Percentiles rank a stretch among this genome's conserved stretches.
Conservation (phyloP, 2,329 filamentous ascomycete genomes). For the Fusarium mundagurra region DNA sequence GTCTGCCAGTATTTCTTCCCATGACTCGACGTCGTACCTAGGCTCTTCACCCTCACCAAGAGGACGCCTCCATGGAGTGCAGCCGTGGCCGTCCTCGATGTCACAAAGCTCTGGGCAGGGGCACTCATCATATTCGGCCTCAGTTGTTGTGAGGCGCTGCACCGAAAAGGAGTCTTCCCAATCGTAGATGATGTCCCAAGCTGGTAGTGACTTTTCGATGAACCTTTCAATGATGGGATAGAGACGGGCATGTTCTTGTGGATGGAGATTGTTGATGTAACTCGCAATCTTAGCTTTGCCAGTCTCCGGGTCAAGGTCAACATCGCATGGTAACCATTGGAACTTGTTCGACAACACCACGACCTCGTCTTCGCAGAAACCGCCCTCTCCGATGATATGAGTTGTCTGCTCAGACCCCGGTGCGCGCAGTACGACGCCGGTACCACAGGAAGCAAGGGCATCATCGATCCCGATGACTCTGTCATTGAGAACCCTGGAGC, state of each 20-base stretch:
- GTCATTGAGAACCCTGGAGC: not conserved
- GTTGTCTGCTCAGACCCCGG: not conserved
- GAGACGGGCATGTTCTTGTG: not conserved
- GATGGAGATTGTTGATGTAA: slow-evolving; percentile 16
- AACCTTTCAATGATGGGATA: not conserved
- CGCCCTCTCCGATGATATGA: not conserved
- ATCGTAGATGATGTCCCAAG: not conserved
- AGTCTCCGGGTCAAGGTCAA: not conserved
- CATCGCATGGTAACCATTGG: not conserved
- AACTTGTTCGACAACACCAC: not conserved
- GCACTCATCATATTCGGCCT: not conserved
- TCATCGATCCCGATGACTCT: not conserved
- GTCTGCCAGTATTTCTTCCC: not conserved
- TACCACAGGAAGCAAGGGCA: not conserved
- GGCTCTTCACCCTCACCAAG: not conserved
- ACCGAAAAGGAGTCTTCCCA: not conserved
- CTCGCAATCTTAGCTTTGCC: not conserved
- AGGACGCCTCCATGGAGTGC: not conserved
- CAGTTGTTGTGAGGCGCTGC: not conserved
- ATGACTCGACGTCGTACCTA: not conserved
- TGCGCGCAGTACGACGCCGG: not conserved
- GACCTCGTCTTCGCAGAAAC: not conserved
- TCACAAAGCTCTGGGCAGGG: not conserved
- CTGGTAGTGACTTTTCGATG: not conserved
- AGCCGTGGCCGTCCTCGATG: not conserved